A percentile compares a stretch with the other conserved stretches of the same genome.
These are phyloP conservation scores for Bipolaris bicolor DNA, from an alignment of 2,329 filamentous ascomycete genomes.

Conservation along the genomic window DNA sequence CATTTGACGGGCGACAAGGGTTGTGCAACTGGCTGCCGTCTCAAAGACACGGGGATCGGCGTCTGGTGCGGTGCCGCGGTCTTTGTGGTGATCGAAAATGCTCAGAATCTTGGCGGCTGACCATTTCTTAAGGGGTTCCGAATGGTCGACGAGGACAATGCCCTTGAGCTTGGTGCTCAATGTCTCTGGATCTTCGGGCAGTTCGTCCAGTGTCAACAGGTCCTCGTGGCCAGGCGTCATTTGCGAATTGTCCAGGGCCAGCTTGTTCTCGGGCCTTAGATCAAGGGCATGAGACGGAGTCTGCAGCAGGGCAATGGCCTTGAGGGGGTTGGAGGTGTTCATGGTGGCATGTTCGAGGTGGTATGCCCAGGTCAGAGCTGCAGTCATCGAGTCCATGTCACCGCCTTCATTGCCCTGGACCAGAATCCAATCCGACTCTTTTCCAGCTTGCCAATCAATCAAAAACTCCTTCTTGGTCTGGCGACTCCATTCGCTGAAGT, in stretches of 20 bases:
- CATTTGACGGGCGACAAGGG: conserved; percentile 55
- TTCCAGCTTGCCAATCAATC: conserved; percentile 55
- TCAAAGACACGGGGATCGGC: conserved; percentile 55
- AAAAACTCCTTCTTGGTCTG: conserved; percentile 55
- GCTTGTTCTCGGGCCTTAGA: conserved; percentile 56
- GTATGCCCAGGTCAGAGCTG: conserved; percentile 57
- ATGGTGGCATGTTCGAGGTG: conserved; percentile 54
- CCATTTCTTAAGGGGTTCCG: conserved; percentile 54
- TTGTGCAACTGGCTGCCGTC: conserved; percentile 54
- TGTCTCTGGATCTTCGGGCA: conserved; percentile 56
- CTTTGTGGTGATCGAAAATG: conserved; percentile 57
- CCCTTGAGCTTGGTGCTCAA: conserved; percentile 52
- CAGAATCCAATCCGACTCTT: conserved; percentile 53
- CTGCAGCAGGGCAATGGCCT: conserved; percentile 56
- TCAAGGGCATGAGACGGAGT: conserved; percentile 55
- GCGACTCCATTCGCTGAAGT: conserved; percentile 58
- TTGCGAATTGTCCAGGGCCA: conserved; percentile 53
- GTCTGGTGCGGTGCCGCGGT: conserved; percentile 50
- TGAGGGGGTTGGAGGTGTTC: conserved; percentile 52
- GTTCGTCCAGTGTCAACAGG: conserved; percentile 55
- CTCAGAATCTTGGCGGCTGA: conserved; percentile 51
- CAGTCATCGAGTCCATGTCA: conserved; percentile 54
- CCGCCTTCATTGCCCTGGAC: conserved; percentile 57
- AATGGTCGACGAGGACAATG: conserved; percentile 56
- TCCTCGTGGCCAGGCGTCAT: conserved; percentile 57